Conservation (phyloP, 1,284 basidiomycete genomes). For the Omphalotus olearius region DNA sequence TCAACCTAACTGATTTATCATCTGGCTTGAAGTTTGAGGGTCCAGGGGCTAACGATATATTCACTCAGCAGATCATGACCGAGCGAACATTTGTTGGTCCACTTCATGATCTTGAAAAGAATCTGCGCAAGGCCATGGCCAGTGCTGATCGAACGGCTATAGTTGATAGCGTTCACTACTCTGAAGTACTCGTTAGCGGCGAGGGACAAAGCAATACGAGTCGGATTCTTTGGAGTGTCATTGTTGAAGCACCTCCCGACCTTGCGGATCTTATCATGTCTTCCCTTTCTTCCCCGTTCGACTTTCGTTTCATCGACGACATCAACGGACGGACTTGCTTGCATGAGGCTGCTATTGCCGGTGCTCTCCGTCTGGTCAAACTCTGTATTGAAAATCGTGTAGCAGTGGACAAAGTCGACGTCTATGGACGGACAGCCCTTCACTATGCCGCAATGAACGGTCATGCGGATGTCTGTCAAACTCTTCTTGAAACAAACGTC, state of each 20-base stretch:
- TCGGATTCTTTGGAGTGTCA: slow-evolving; percentile 88
- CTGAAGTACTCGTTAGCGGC: slow-evolving; percentile 60
- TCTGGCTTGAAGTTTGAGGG: slow-evolving; percentile 73
- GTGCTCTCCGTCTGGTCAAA: slow-evolving; percentile 75
- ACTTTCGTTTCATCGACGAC: slow-evolving; percentile 92
- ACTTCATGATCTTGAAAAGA: slow-evolving; percentile 85
- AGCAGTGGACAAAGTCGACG: slow-evolving; percentile 67
- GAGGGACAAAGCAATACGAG: slow-evolving; percentile 66
- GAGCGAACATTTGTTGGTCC: slow-evolving; percentile 65
- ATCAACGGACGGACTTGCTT: slow-evolving; percentile 95
- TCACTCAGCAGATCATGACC: slow-evolving; percentile 69
- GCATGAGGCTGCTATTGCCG: slow-evolving; percentile 91
- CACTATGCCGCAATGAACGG: slow-evolving; percentile 98
- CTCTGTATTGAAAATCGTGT: slow-evolving; percentile 79
- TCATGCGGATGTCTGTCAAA: slow-evolving; percentile 72
- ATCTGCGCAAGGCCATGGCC: slow-evolving; percentile 73
- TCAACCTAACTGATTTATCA: slow-evolving; percentile 87
- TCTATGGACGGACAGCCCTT: slow-evolving; percentile 90
- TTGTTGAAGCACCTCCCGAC: slow-evolving; percentile 73
- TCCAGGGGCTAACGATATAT: slow-evolving; percentile 51
- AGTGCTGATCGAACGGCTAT: slow-evolving; percentile 58
- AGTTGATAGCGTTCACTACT: slow-evolving; percentile 67
- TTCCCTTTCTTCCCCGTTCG: slow-evolving; percentile 68
- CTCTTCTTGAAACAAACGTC: slow-evolving; percentile 68
- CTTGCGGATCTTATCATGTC: slow-evolving; percentile 73